Evolutionary conservation across 2,329 filamentous ascomycete genomes (phyloP), one percentile per base, ranked within the genome.

Genomic region (Hypoxylon sp.): DNA sequence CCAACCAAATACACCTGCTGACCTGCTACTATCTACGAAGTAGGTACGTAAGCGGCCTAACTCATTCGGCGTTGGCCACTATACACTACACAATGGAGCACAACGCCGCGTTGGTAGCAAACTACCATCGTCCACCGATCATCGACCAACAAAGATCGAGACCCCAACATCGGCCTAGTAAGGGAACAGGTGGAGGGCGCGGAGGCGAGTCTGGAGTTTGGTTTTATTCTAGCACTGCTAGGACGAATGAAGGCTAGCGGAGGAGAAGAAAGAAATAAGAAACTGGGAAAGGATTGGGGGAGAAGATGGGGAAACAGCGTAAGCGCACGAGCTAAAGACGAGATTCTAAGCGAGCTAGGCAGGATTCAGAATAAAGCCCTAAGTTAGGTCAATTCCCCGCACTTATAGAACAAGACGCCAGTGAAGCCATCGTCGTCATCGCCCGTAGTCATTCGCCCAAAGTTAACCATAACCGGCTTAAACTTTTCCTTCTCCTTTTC

Each of bases 341-440:
- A 56, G 44, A 44, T 54, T 50, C 48, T 64, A 49, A 35, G 46
- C 48, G 31, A 60, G 35, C 64, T 70, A 67, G 57, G 64, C 35
- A 64, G 56, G 40, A 70, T 64, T 44, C 42, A 59, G 60, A 44
- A 64, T 58, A 55, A 58, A 54, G 25, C 27, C 55, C 46, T 49
- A 35, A 51, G 35, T 50, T 67, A 54, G 40, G 48, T 31, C 27
- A n/a, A 27, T 63, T 59, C 27, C 63, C 67, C 48, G n/a, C 35
- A 61, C 11, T 54, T n/a, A 50, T 44, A 48, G 17, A 61, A 37
- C 33, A 42, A 37, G 50, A 37, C 6, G 46, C 7, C 49, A 59
- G 54, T 55, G 61, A 70, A 57, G 64, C 48, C 44, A 64, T 48
- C 49, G 53, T 70, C 68, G 61, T 70, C 68, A 70, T 68, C 27